Evolutionary conservation across 2,329 filamentous ascomycete genomes (phyloP).

Genomic region (Cladosporium halotolerans): DNA sequence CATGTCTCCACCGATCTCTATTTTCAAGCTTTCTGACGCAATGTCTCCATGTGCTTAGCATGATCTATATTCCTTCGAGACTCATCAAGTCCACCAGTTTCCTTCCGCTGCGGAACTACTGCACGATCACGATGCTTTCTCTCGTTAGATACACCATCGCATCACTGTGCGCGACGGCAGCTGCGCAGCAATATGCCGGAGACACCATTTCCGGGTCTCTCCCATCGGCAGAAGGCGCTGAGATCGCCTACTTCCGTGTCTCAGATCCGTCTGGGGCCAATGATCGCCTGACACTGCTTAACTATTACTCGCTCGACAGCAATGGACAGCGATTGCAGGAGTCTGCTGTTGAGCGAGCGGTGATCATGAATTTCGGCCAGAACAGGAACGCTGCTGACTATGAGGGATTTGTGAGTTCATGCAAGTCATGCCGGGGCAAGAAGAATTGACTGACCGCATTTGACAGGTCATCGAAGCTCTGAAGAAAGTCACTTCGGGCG

Average conservation of each 20-base stretch:
- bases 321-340: slow-evolving; percentile 19
- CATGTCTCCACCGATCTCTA: no score
- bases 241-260: slow-evolving; percentile 30
- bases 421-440: background rate
- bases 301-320: slow-evolving; percentile 25
- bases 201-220: slow-evolving; percentile 18
- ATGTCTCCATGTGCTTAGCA: no score
- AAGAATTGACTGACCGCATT: slow-evolving; percentile 8
- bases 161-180: background rate
- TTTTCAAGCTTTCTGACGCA: no score
- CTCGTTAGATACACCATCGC: background rate
- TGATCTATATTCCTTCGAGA: no score
- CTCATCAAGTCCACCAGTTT: no score
- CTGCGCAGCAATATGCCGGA: slow-evolving; percentile 24
- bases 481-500: slow-evolving; percentile 8
- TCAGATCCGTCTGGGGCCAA: slow-evolving; percentile 20
- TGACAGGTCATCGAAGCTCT: slow-evolving; percentile 7
- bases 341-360: slow-evolving; percentile 22
- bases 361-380: slow-evolving; percentile 28
- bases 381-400: slow-evolving; percentile 24
- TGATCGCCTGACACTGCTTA: slow-evolving; percentile 25
- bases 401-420: slow-evolving; percentile 18
- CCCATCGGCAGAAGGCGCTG: slow-evolving; percentile 16
- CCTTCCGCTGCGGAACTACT: no score
- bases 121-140: no score